A percentile compares a stretch with the other conserved stretches of the same genome.
Evolutionary conservation across 768 basidiomycete genomes (phyloP).

Genomic region (Gymnopilus junonius): DNA sequence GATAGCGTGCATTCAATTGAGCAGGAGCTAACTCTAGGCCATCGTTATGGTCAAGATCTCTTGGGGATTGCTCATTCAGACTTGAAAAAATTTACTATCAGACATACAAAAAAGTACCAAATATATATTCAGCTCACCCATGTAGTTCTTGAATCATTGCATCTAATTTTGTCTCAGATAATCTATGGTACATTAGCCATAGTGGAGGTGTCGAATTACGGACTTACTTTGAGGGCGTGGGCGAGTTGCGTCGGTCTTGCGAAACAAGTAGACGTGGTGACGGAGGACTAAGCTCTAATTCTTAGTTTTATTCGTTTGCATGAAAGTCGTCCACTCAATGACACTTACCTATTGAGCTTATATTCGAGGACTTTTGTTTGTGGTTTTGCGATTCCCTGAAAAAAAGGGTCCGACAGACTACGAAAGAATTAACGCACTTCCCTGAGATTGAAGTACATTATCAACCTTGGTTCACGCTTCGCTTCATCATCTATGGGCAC

Average conservation of each 20-base stretch:
- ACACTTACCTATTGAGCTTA: conserved; percentile 17
- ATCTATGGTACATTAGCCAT: not conserved
- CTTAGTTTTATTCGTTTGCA: not conserved
- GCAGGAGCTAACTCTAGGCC: not conserved
- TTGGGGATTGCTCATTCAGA: not conserved
- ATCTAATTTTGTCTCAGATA: not conserved
- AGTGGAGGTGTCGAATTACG: not conserved
- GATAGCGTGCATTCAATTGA: not conserved
- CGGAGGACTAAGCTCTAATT: conserved; percentile 12
- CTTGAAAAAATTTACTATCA: not conserved
- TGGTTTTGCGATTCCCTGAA: not conserved
- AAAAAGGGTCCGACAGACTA: conserved; percentile 5
- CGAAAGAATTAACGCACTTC: not conserved
- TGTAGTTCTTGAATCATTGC: not conserved
- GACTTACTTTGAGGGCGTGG: conserved; percentile 15
- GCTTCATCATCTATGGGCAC: conserved; percentile 13
- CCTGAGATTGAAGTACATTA: not conserved
- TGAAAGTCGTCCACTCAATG: not conserved
- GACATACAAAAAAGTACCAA: not conserved
- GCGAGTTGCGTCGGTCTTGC: conserved; percentile 10
- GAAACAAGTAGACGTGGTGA: conserved; percentile 6
- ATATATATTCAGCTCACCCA: not conserved
- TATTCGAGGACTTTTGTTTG: not conserved
- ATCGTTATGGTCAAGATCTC: not conserved
- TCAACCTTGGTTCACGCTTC: not conserved